Percentiles rank a stretch among this genome's conserved stretches.
phyloP scores from a whole-genome alignment of 306 rosid species.

The Urtica urens region DNA sequence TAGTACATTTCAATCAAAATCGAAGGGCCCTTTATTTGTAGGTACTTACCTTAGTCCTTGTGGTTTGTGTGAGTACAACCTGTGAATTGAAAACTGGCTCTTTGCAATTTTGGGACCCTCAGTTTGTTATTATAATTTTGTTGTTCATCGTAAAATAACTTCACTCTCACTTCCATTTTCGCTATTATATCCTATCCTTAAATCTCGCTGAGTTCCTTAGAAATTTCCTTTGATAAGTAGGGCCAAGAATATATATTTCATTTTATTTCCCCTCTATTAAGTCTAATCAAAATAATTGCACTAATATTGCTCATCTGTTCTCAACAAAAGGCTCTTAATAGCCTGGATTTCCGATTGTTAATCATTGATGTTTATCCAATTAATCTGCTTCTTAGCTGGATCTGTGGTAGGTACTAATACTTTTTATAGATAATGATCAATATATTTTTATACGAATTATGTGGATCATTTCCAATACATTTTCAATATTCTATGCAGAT shows the following conservation, averaged over 20 bases:
- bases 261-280: neutral
- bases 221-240: neutral
- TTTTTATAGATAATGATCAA: neutral
- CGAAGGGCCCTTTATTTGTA: conserved; percentile 16
- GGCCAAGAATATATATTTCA: neutral
- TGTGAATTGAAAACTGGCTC: neutral
- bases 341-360: conserved; percentile 3
- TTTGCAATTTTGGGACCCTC: conserved; percentile 12
- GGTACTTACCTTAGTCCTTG: conserved; percentile 24
- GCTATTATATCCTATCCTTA: conserved; percentile 11
- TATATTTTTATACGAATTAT: neutral
- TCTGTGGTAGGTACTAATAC: neutral
- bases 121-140: conserved; percentile 15
- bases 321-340: conserved; percentile 5
- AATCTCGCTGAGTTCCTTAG: conserved; percentile 6
- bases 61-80: neutral
- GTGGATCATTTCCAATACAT: neutral
- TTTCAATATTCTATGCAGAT: neutral
- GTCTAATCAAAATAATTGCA: conserved; percentile 10
- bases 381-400: neutral
- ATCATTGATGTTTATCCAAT: conserved; percentile 4
- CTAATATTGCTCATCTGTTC: neutral
- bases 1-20: conserved; percentile 13
- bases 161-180: conserved; percentile 13
- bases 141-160: neutral